phyloP scores from a whole-genome alignment of 495 filamentous ascomycete genomes.

The Tuber microsphaerosporum region DNA sequence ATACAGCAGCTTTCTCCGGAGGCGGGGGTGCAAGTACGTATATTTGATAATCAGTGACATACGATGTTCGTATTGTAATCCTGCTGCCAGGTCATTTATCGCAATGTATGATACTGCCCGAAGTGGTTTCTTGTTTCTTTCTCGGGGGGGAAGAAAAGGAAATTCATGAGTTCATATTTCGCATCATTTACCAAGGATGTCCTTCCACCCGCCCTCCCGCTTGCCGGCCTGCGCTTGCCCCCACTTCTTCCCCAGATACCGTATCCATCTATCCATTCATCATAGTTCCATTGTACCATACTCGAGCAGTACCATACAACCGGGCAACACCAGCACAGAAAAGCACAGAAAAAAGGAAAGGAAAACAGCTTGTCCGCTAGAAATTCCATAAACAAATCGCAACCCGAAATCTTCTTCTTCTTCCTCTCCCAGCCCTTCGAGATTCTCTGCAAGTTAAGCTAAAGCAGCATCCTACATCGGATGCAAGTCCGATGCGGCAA shows the following conservation, averaged over 20 bases:
- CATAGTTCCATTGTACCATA: neutral
- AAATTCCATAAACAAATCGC: neutral
- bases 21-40: neutral
- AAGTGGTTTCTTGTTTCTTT: neutral
- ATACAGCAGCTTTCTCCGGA: neutral
- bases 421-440: neutral
- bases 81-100: neutral
- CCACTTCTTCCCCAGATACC: neutral
- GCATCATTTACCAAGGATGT: neutral
- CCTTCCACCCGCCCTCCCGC: neutral
- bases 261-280: neutral
- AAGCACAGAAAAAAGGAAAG: neutral
- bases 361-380: neutral
- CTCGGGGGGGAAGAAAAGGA: neutral
- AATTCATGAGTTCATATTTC: neutral
- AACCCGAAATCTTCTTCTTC: neutral
- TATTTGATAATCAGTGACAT: neutral
- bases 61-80: neutral
- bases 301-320: neutral
- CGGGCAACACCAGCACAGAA: neutral
- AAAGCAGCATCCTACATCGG: neutral
- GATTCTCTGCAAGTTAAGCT: neutral
- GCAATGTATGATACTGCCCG: neutral
- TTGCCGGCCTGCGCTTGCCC: neutral
- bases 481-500: neutral